Conservation (phyloP, 2,329 filamentous ascomycete species). For the Calycina herbarum region DNA sequence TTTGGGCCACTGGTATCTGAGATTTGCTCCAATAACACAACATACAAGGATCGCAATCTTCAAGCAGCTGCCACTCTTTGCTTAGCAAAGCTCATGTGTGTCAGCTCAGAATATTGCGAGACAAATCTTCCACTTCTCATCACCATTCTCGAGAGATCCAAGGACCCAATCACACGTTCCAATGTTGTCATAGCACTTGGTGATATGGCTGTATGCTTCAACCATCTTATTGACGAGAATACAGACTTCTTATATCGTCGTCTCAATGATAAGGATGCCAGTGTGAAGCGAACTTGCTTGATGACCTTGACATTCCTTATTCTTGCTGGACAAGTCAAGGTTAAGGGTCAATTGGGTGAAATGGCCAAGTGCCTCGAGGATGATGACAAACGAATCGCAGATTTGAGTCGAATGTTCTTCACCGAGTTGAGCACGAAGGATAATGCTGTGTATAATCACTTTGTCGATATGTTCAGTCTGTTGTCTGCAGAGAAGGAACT, state of each 20-base stretch:
- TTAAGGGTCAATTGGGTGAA: constrained; percentile 96
- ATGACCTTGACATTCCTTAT: constrained; percentile 99
- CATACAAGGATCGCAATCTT: constrained; percentile 83
- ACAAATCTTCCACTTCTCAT: constrained; percentile 89
- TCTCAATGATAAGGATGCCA: constrained; percentile 82
- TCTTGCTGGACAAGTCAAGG: constrained; percentile 95
- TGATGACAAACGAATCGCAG: constrained; percentile 88
- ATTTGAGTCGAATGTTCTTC: constrained; percentile 97
- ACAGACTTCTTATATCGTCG: constrained; percentile 96
- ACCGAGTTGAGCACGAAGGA: constrained; percentile 96
- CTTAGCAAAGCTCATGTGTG: constrained; percentile 97
- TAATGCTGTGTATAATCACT: constrained; percentile 98
- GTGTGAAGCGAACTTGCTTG: constrained; percentile 93
- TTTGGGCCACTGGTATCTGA: constrained; percentile 92
- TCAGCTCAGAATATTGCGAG: constrained; percentile 95
- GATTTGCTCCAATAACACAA: constrained; percentile 91
- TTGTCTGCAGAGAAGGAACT: constrained; percentile 79
- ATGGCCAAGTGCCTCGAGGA: constrained; percentile 99
- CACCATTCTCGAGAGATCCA: constrained; percentile 94
- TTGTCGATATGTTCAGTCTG: constrained; percentile 97
- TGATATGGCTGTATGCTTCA: constrained; percentile 99
- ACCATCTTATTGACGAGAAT: constrained; percentile 98
- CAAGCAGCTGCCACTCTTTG: constrained; percentile 93
- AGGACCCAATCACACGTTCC: constrained; percentile 87
- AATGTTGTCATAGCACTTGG: constrained; percentile 96